A percentile compares a stretch with the other conserved stretches of the same genome.
Evolutionary conservation across 2,329 filamentous ascomycete species (phyloP).

Genomic region (Stenocarpella maydis): DNA sequence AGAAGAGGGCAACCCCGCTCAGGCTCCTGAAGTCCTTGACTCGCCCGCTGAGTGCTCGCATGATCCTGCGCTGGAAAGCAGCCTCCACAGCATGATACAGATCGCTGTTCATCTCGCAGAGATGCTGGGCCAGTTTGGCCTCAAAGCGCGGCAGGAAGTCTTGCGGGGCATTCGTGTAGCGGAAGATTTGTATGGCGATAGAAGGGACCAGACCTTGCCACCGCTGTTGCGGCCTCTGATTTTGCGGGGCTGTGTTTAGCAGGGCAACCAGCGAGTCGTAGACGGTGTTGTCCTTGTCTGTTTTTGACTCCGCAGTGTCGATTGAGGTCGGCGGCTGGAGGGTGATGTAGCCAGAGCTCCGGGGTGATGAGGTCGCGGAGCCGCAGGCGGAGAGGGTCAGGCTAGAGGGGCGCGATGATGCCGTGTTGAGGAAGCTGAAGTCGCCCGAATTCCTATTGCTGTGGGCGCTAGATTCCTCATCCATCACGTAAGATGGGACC

Average conservation of each 20-base stretch:
- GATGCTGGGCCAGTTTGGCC: constrained; percentile 54
- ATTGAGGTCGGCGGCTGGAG: constrained; percentile 44
- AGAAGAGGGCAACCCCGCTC: constrained; percentile 62
- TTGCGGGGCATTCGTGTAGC: constrained; percentile 60
- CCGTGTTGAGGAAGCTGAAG: constrained; percentile 56
- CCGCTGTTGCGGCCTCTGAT: constrained; percentile 52
- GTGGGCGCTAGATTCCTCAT: constrained; percentile 42
- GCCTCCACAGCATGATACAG: constrained; percentile 59
- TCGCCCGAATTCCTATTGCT: constrained; percentile 47
- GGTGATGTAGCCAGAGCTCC: constrained; percentile 53
- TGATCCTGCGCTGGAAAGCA: constrained; percentile 57
- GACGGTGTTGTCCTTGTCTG: constrained; percentile 51
- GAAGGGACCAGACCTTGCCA: constrained; percentile 63
- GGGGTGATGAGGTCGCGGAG: constrained; percentile 61
- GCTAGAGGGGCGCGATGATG: constrained; percentile 60
- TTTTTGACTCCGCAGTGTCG: constrained; percentile 29
- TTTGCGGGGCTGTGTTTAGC: constrained; percentile 58
- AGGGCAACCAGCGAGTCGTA: constrained; percentile 63
- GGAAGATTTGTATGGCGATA: constrained; percentile 66
- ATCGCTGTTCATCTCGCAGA: constrained; percentile 53
- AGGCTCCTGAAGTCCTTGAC: constrained; percentile 62
- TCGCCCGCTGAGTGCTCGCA: constrained; percentile 56
- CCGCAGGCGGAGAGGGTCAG: constrained; percentile 58
- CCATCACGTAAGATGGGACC: constrained; percentile 41
- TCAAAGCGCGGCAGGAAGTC: constrained; percentile 59